These are phyloP conservation scores for Fraxinus nigra DNA, from an alignment of 305 asterid genomes.

Conservation along the genomic window DNA sequence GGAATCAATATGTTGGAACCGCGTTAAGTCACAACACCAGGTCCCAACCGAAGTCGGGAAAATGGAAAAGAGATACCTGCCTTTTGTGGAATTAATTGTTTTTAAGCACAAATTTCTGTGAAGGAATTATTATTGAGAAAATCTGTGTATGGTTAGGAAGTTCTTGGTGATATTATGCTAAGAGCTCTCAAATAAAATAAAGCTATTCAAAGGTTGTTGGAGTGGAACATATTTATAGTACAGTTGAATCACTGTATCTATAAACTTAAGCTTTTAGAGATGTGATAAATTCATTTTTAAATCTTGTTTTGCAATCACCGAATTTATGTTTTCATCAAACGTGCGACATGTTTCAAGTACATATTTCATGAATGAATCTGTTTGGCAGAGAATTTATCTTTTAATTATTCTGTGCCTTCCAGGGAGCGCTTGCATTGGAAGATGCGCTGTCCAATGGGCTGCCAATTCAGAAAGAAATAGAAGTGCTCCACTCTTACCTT, in stretches of 20 bases:
- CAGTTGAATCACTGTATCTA: not conserved
- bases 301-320: not conserved
- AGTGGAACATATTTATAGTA: not conserved
- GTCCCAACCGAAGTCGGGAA: not conserved
- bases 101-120: not conserved
- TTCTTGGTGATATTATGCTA: not conserved
- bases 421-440: slow-evolving; percentile 89
- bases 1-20: not conserved
- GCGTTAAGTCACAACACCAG: not conserved
- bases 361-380: slow-evolving; percentile 3
- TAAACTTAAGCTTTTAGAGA: not conserved
- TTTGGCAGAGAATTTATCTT: slow-evolving; percentile 12
- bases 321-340: not conserved
- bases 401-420: slow-evolving; percentile 26
- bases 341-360: not conserved
- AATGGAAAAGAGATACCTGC: not conserved
- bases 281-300: not conserved
- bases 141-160: not conserved
- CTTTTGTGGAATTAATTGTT: not conserved
- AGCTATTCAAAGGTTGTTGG: slow-evolving; percentile 16
- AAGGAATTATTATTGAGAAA: not conserved
- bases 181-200: slow-evolving; percentile 6
- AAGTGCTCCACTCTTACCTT: slow-evolving; percentile 54
- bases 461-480: slow-evolving; percentile 82
- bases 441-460: slow-evolving; percentile 84